phyloP scores from a whole-genome alignment of 1,284 basidiomycete genomes.

The Ustilago trichophora region DNA sequence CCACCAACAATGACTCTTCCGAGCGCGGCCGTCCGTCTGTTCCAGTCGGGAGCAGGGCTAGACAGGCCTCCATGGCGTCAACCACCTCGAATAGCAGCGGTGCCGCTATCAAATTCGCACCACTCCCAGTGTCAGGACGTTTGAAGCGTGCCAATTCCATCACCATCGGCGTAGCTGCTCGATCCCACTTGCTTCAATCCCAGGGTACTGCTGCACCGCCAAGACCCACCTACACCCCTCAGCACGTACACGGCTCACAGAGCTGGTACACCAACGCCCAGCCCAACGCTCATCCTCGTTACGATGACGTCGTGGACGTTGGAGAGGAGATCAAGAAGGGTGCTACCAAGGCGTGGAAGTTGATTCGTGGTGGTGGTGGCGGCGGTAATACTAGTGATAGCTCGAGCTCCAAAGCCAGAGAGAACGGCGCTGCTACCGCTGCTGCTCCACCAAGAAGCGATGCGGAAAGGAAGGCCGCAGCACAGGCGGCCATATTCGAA shows the following conservation, averaged over 20 bases:
- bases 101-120: constrained; percentile 57
- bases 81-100: constrained; percentile 35
- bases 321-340: constrained; percentile 56
- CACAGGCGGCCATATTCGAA: constrained; percentile 3
- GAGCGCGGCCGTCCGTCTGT: constrained; percentile 6
- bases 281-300: constrained; percentile 8
- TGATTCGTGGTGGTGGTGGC: constrained; percentile 35
- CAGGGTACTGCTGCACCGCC: constrained; percentile 50
- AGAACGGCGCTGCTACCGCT: not conserved
- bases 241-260: constrained; percentile 46
- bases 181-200: constrained; percentile 57
- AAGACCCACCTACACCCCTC: constrained; percentile 15
- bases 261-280: constrained; percentile 24
- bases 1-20: constrained; percentile 2
- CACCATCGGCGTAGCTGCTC: constrained; percentile 61
- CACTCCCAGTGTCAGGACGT: constrained; percentile 52
- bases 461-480: not conserved
- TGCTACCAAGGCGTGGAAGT: constrained; percentile 50
- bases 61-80: constrained; percentile 24
- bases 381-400: constrained; percentile 14
- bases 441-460: not conserved
- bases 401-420: constrained; percentile 2
- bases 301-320: constrained; percentile 52
- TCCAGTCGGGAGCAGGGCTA: constrained; percentile 3
- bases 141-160: constrained; percentile 62